Base-by-base conservation (phyloP, 1,284 basidiomycete species). In the Pterulicium gracile region DNA sequence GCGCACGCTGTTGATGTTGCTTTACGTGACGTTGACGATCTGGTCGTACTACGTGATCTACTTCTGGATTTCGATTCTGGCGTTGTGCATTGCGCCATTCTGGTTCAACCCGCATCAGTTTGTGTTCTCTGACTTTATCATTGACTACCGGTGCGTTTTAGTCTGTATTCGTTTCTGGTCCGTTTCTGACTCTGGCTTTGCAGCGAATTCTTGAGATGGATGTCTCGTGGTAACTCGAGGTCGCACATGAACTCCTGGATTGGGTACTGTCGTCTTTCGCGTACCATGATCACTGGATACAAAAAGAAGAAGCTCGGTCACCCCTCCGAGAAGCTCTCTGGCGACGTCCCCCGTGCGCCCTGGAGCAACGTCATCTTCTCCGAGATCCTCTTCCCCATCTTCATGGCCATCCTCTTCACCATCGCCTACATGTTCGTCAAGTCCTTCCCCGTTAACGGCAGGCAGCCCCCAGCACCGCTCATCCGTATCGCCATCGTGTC, bases 161-260 rank as follows among this genome's bases (percentile, higher is more conserved):
- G 13, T 24, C 23, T 4, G 20, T 17, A 22, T 39, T 14, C 39
- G 24, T 22, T 3, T 17, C 43, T 27, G 12, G 3, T 39, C 42
- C 2, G 12, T 20, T 43, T 24, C 52, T 55, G 42, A 57, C 54
- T 13, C 3, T 13, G 46, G 17, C n/a, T 35, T 44, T 56, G 19
- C 51, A 86, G 84, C 58, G 93, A 97, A 68, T 96, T 93, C 71
- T 68, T 97, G 54, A 78, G 93, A 54, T 97, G 93, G 93, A 96
- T 97, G 91, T 93, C 84, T 45, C 81, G 93, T 52, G 93, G 93
- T 49, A 97, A 97, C 67, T 95, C 92, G 44, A 77, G 90, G 18
- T 89, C 90, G n/a, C 93, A 96, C 66, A 88, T 79, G 59, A 97
- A 95, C 65, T 95, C 92, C 3, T 97, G 93, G 93, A 94, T 96